Base-by-base conservation (phyloP, 192 early-diverging fungal species). In the Entomortierella lignicola region DNA sequence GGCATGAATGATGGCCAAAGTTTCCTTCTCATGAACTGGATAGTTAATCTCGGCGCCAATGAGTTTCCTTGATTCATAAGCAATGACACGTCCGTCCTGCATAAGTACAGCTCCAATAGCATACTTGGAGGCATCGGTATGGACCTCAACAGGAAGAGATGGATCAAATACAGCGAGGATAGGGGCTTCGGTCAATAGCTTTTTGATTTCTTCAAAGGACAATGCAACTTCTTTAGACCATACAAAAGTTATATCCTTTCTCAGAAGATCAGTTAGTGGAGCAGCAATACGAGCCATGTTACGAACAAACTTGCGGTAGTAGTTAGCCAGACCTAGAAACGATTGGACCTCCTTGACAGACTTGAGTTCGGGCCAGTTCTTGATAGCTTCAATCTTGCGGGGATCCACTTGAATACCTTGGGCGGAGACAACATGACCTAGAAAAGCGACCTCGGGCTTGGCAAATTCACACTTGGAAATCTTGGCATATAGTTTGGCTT, bases 261-360 rank as follows among this genome's bases (percentile, higher is more conserved):
- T 70, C 0, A 71, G 25, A 0, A 85, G 43, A 0, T 41, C 30
- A 2, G 77, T 81, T 0, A 84, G 29, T 2, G 77, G 73, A 2
- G 32, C 11, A 0, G 55, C 58, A 1, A 75, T 50, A 2, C 55
- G 39, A 0, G 77, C 44, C 15, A 74, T 81, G n/a, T 83, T 48
- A 4, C 21, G 26, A 0, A 79, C 23, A 54, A 83, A 84, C 0
- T 55, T 54, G 0, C 73, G 30, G 44, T 83, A 85, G 41, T 63
- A 84, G 20, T 70, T 80, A 20, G 66, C 61, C 5, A 71, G 23
- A 0, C 82, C 85, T 1, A 83, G 51, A 41, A 86, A 81, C 0
- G 53, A 20, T 8, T 61, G 59, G 0, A 87, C 8, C 8, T 82
- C 71, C 7, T 25, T 47, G 0, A 54, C 27, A 47, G 54, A 63